Base-by-base conservation (phyloP, 306 rosid species). In the Ormosia semicastrata region DNA sequence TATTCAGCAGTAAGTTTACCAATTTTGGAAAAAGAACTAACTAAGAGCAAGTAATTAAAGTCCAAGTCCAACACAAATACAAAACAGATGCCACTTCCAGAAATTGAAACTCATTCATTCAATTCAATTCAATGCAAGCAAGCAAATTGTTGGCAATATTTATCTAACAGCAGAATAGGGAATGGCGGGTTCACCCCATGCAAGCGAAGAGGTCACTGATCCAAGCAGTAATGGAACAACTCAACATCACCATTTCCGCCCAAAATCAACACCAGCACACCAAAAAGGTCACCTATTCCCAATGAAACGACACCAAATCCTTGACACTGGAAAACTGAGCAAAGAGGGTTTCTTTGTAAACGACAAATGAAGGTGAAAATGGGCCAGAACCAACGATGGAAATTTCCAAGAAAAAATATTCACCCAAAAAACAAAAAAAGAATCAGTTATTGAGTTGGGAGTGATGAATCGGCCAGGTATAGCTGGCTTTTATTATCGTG, bases 121-220 rank as follows among this genome's bases (percentile, higher is more conserved):
- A 39, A 76, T 44, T 44, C 49, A 44, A 44, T 69, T 50, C 12
- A 69, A 82, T 14, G 1, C 49, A 82, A 79, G 58, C 14, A 76
- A 82, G 57, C 5, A 44, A 69, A 77, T 14, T 59, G 53, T 75
- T 15, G 29, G 17, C 29, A 66, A 68, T 2, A 11, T 46, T 4
- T 2, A 67, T 1, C 2, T 8, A 49, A 5, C 13, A 24, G 24
- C 24, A 24, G 24, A 24, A 24, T 24, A 24, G 76, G 81, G 78
- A 86, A 73, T 57, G 53, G 83, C 83, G 82, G 75, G 81, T 94
- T 93, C 90, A 95, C 99, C 99, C 98, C 91, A 91, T 95, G 87
- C 89, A 93, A 89, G 96, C 91, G 36, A 93, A 81, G 46, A 95
- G 81, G 83, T 92, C 96, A 83, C 85, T 75, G 89, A 95, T 83